Evolutionary conservation across 192 early-diverging fungal genomes (phyloP), one percentile per base, ranked within the genome.

Genomic region (Rhizophagus clarus): DNA sequence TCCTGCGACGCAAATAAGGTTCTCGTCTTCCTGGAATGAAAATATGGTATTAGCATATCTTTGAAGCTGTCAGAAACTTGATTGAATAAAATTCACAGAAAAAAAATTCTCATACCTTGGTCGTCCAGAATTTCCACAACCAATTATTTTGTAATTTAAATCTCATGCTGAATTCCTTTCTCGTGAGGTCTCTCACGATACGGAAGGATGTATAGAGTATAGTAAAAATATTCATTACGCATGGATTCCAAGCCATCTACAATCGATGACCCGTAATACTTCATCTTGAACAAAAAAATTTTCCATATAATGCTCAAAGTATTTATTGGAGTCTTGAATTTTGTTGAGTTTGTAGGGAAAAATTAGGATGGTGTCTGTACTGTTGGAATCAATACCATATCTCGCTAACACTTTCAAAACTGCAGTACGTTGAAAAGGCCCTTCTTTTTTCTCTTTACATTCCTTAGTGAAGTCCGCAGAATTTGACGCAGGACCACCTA

Each of bases 201-300:
- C n/a, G n/a, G n/a, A n/a, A n/a, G n/a, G n/a, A n/a, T 17, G 20
- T 61, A 64, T 29, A 22, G 24, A n/a, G 62, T 64, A 64, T 29
- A 47, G n/a, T n/a, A n/a, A n/a, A n/a, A n/a, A n/a, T n/a, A n/a
- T 47, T 64, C 62, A 20, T 64, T 64, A 22, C 62, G 10, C 62
- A 64, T 64, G 62, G 24, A 47, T 71, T 71, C 69, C 69, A 71
- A 71, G 69, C 69, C 40, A 37, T 71, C 69, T 11, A 71, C 69
- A 42, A 37, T 11, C 40, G 40, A 71, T 22, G 69, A 40, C 67
- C 67, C 67, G 67, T 69, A 69, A 69, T 69, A 3, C 28, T 69
- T 69, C 31, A 69, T 15, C 32, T 15, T 4, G 67, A 69, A 15
- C 28, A n/a, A 69, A 69, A 69, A 69, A 8, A 15, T 69, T 28